These are phyloP conservation scores for Tolypocladium sp. DNA, from an alignment of 2,329 filamentous ascomycete species.

Conservation along the genomic window DNA sequence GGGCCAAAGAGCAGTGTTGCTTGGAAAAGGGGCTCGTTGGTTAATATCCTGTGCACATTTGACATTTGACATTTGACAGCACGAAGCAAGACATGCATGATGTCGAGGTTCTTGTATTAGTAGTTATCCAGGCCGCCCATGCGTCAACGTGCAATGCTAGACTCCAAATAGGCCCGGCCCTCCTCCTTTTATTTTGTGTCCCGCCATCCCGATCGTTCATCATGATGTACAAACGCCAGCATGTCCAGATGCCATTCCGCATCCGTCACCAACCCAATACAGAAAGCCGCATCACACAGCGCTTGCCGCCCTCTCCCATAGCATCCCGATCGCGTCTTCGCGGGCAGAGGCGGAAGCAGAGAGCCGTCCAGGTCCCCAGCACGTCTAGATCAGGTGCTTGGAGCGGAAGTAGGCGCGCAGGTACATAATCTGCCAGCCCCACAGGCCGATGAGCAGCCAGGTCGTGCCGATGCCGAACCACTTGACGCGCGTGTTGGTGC, in stretches of 20 bases:
- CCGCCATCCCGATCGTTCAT: constrained; percentile 22
- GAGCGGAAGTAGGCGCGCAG: constrained; percentile 89
- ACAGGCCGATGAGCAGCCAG: constrained; percentile 78
- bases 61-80: background rate
- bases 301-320: background rate
- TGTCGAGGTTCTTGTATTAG: background rate
- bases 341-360: background rate
- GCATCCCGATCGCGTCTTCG: background rate
- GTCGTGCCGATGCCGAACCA: constrained; percentile 96
- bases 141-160: background rate
- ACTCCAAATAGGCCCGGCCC: background rate
- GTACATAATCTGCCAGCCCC: constrained; percentile 97
- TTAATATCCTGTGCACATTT: no score
- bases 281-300: background rate
- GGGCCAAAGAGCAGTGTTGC: no score
- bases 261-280: background rate
- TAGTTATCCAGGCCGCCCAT: background rate
- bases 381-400: constrained; percentile 28
- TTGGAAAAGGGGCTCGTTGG: no score
- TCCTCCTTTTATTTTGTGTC: background rate
- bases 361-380: background rate
- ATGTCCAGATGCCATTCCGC: constrained; percentile 1
- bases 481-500: constrained; percentile 96
- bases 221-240: constrained; percentile 13
- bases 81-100: background rate